These are phyloP conservation scores for Serendipita sp. DNA, from an alignment of 768 basidiomycete genomes.

Conservation along the genomic window DNA sequence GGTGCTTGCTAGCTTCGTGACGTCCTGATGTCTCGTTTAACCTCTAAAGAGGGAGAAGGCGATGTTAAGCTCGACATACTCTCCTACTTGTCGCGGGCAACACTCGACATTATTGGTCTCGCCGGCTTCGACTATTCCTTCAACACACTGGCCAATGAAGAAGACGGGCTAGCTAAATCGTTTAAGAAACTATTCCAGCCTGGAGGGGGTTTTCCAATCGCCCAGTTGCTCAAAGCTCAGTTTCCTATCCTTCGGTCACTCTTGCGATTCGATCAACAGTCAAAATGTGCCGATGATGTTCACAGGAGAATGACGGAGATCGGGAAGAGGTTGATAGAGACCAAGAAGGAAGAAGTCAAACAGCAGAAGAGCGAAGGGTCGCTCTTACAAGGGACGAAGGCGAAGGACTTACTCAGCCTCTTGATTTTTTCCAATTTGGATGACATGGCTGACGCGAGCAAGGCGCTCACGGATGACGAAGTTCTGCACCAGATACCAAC, in stretches of 20 bases:
- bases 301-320: background rate
- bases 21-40: background rate
- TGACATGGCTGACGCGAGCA: background rate
- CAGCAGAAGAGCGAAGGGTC: background rate
- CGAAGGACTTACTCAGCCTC: constrained; percentile 11
- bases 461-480: background rate
- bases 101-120: constrained; percentile 22
- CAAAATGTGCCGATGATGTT: too few species aligned
- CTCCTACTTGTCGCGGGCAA: constrained; percentile 19
- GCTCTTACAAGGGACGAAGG: background rate
- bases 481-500: constrained; percentile 31
- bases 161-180: background rate
- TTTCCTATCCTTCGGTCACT: background rate
- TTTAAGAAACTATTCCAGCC: background rate
- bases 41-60: background rate
- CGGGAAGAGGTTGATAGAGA: background rate
- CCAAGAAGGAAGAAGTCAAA: background rate
- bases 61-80: constrained; percentile 17
- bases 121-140: constrained; percentile 13
- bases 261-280: background rate
- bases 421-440: constrained; percentile 10
- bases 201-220: background rate
- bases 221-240: background rate
- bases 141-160: background rate
- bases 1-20: background rate